Evolutionary conservation across 1,139 yeast species (phyloP).

Genomic region (Meyerozyma smithsonii): DNA sequence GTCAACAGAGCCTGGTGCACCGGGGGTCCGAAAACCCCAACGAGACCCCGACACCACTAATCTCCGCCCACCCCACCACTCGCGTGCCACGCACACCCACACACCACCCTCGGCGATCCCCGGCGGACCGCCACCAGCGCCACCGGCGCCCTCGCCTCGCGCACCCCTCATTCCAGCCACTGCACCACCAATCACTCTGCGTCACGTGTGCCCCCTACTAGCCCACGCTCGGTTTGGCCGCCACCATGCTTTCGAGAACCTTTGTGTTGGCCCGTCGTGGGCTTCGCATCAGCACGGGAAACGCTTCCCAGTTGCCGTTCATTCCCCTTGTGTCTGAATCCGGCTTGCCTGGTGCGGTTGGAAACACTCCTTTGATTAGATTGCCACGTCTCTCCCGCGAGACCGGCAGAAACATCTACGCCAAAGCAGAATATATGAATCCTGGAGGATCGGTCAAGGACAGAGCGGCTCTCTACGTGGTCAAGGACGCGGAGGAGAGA

Average conservation of each 20-base stretch:
- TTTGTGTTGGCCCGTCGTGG: constrained; percentile 6
- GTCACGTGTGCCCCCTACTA: too few relatives aligned
- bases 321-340: constrained; percentile 56
- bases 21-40: too few relatives aligned
- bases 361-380: constrained; percentile 78
- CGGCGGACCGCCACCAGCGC: too few relatives aligned
- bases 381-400: constrained; percentile 57
- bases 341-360: constrained; percentile 75
- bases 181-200: too few relatives aligned
- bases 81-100: too few relatives aligned
- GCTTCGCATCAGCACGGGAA: constrained; percentile 9
- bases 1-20: too few relatives aligned
- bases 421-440: constrained; percentile 88
- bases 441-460: constrained; percentile 95
- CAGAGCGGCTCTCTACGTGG: constrained; percentile 76
- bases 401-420: constrained; percentile 73
- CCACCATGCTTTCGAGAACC: neutral
- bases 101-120: too few relatives aligned
- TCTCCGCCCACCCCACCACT: too few relatives aligned
- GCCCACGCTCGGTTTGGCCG: neutral
- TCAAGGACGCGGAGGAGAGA: constrained; percentile 71
- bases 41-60: too few relatives aligned
- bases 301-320: constrained; percentile 39
- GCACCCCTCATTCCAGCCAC: too few relatives aligned
- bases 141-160: too few relatives aligned